Evolutionary conservation across 1,139 yeast species (phyloP).

Genomic region (Nakaseomyces sp.): DNA sequence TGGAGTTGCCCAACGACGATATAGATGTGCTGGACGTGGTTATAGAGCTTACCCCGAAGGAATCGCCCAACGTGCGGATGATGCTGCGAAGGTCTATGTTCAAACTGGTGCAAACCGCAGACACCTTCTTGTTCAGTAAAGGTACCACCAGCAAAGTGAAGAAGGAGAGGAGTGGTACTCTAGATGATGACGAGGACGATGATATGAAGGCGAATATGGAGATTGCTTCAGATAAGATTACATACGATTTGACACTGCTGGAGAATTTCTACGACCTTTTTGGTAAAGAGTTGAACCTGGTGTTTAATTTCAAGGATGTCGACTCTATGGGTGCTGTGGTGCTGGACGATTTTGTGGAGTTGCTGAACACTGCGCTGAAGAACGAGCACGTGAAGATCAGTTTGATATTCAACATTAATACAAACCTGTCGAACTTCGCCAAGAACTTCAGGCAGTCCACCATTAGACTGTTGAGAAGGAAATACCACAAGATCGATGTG

Average conservation of each 20-base stretch:
- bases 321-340: constrained; percentile 27
- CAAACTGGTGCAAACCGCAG: constrained; percentile 23
- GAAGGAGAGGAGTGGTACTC: neutral
- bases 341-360: constrained; percentile 24
- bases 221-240: constrained; percentile 13
- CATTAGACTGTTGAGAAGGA: constrained; percentile 25
- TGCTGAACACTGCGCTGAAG: constrained; percentile 24
- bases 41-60: constrained; percentile 29
- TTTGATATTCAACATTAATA: constrained; percentile 28
- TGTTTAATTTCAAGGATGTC: constrained; percentile 30
- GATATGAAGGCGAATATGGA: constrained; percentile 4
- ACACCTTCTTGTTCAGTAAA: constrained; percentile 3
- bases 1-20: constrained; percentile 19
- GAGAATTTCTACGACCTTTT: constrained; percentile 25
- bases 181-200: constrained; percentile 9
- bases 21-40: constrained; percentile 15
- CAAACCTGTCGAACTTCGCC: constrained; percentile 29
- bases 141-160: neutral
- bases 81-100: constrained; percentile 31
- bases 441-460: constrained; percentile 29
- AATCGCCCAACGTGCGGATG: constrained; percentile 32
- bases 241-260: constrained; percentile 28
- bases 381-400: constrained; percentile 24
- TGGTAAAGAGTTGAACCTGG: constrained; percentile 23
- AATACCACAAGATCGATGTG: constrained; percentile 24